Percentiles rank a stretch among this genome's conserved stretches.
phyloP scores from a whole-genome alignment of 148 eudicot species.

The Fagopyrum esculentum region DNA sequence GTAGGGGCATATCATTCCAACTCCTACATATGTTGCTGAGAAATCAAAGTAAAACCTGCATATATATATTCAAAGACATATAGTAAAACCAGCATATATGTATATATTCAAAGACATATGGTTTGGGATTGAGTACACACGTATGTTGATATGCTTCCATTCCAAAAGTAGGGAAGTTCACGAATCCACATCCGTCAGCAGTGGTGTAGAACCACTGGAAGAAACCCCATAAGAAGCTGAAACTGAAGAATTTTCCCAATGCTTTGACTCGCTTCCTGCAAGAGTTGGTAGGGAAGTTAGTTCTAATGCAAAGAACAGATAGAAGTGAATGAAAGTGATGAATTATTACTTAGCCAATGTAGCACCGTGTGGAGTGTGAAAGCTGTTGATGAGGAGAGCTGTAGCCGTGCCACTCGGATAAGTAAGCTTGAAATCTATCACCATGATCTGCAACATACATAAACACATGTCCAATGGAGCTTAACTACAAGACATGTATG shows the following conservation, averaged over 20 bases:
- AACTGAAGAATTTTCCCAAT: slow-evolving; percentile 43
- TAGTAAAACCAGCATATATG: background rate
- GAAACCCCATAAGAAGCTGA: slow-evolving; percentile 67
- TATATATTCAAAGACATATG: background rate
- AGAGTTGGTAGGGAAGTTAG: background rate
- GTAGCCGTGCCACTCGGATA: slow-evolving; percentile 52
- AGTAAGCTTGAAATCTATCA: slow-evolving; percentile 35
- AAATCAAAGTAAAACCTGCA: background rate
- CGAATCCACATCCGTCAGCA: slow-evolving; percentile 48
- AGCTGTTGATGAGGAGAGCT: slow-evolving; percentile 40
- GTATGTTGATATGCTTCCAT: slow-evolving; percentile 46
- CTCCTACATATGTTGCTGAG: background rate
- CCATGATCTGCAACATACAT: slow-evolving; percentile 28
- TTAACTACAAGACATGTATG: background rate
- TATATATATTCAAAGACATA: background rate
- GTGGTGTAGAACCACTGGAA: slow-evolving; percentile 72
- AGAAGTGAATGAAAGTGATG: background rate
- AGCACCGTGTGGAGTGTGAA: slow-evolving; percentile 46
- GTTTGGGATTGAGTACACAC: slow-evolving; percentile 19
- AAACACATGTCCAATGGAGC: background rate
- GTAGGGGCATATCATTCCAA: background rate
- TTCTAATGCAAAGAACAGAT: background rate
- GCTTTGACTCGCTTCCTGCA: slow-evolving; percentile 57
- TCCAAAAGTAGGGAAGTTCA: slow-evolving; percentile 70
- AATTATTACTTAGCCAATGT: slow-evolving; percentile 21